Conservation (phyloP, 2,329 filamentous ascomycete species). For the Ceratocystiopsis brevicomis region DNA sequence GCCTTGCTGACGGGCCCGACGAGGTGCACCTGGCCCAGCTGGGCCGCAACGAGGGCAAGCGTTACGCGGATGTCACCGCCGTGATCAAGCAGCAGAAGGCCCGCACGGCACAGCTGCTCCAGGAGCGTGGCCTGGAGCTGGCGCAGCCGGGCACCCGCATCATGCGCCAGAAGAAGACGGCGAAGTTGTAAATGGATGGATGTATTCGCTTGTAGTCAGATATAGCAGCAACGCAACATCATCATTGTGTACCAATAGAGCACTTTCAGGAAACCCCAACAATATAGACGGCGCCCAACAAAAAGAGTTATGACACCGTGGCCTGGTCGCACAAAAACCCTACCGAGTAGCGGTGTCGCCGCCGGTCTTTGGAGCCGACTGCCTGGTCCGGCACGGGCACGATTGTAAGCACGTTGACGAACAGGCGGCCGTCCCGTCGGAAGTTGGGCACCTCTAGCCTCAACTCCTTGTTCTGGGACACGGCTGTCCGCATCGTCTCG, state of each 20-base stretch:
- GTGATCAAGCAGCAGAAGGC: constrained; percentile 45
- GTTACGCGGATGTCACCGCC: constrained; percentile 38
- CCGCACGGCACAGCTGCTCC: constrained; percentile 47
- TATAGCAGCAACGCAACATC: too few relatives aligned
- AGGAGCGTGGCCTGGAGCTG: constrained; percentile 30
- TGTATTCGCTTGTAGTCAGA: too few relatives aligned
- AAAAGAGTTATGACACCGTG: too few relatives aligned
- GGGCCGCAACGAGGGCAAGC: constrained; percentile 62
- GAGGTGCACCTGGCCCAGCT: constrained; percentile 82
- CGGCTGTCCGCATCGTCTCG: constrained; percentile 28
- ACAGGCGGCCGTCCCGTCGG: constrained; percentile 57
- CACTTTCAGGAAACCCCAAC: too few relatives aligned
- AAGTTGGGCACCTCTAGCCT: constrained; percentile 53
- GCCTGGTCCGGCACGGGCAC: constrained; percentile 59
- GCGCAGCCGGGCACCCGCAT: constrained; percentile 34
- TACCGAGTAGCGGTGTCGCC: too few relatives aligned
- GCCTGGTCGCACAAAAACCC: too few relatives aligned
- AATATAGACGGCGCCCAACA: too few relatives aligned
- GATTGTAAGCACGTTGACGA: constrained; percentile 72
- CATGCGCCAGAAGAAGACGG: constrained; percentile 11
- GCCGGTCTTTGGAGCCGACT: too few relatives aligned
- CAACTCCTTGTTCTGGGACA: constrained; percentile 26
- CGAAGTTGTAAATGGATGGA: constrained; percentile 21
- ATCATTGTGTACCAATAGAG: too few relatives aligned
- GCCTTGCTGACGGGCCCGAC: constrained; percentile 84